Conservation (phyloP, 495 filamentous ascomycete genomes). For the Schizothecium vesticola region DNA sequence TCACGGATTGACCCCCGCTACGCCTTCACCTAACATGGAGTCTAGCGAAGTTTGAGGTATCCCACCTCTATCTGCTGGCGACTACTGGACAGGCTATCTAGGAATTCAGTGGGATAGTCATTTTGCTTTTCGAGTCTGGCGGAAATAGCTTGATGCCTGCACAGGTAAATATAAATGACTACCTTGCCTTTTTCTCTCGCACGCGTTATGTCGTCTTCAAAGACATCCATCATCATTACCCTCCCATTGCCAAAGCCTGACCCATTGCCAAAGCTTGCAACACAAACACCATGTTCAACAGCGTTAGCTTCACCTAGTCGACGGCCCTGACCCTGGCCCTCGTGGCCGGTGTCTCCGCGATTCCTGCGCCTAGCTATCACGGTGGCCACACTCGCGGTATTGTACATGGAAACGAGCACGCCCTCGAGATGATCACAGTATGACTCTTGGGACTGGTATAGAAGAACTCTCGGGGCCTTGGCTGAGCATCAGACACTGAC, state of each 20-base stretch:
- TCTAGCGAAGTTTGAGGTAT: too few relatives aligned
- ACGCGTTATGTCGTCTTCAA: background rate
- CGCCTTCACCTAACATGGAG: background rate
- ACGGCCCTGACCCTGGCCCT: slow-evolving; percentile 11
- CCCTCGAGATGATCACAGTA: slow-evolving; percentile 6
- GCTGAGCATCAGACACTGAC: background rate
- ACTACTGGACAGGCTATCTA: background rate
- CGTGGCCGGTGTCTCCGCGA: slow-evolving; percentile 6
- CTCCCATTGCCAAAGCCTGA: background rate
- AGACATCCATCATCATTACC: background rate
- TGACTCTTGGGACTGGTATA: slow-evolving; percentile 13
- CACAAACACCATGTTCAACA: slow-evolving; percentile 12
- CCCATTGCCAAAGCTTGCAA: background rate
- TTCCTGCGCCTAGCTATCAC: slow-evolving; percentile 10
- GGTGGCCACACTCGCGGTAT: background rate
- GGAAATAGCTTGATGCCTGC: background rate
- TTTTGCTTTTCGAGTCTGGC: background rate
- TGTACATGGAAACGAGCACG: slow-evolving; percentile 2
- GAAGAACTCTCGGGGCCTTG: too few relatives aligned
- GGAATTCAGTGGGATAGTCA: background rate
- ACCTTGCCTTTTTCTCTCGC: background rate
- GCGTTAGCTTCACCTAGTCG: slow-evolving; percentile 12
- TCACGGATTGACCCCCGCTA: background rate
- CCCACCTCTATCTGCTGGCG: too few relatives aligned
- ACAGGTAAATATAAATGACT: background rate